A percentile compares a stretch with the other conserved stretches of the same genome.
Conservation (phyloP, 2,329 filamentous ascomycete species). For the Biscogniauxia marginata region DNA sequence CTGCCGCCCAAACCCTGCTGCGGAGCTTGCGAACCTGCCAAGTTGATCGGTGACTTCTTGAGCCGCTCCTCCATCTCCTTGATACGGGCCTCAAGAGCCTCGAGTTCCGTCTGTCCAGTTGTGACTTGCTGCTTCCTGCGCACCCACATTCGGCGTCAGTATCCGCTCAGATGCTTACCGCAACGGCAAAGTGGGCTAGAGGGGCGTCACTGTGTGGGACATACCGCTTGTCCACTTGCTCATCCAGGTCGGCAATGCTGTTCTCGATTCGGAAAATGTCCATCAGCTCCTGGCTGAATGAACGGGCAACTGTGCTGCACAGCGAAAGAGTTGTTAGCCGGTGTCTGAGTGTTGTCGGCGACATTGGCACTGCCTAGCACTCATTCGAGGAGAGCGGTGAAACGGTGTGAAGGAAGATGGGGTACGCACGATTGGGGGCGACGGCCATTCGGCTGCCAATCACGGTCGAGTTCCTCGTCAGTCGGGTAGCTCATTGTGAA, state of each 20-base stretch:
- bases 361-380: background rate
- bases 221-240: conserved; percentile 80
- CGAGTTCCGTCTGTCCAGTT: conserved; percentile 74
- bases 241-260: conserved; percentile 69
- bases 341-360: background rate
- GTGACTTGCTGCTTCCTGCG: conserved; percentile 76
- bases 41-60: conserved; percentile 32
- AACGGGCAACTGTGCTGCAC: conserved; percentile 77
- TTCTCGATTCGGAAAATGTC: conserved; percentile 87
- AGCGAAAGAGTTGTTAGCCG: conserved; percentile 20
- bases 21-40: conserved; percentile 24
- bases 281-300: conserved; percentile 83
- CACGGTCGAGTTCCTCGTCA: conserved; percentile 69
- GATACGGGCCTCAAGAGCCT: conserved; percentile 80
- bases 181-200: conserved; percentile 1
- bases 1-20: conserved; percentile 29
- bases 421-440: conserved; percentile 79
- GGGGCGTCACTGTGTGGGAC: conserved; percentile 32
- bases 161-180: background rate
- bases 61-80: conserved; percentile 83
- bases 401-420: conserved; percentile 21
- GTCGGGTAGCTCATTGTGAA: conserved; percentile 39
- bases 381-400: background rate
- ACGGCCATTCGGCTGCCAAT: conserved; percentile 76
- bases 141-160: conserved; percentile 7